phyloP scores from a whole-genome alignment of 257 asterid genomes.

The Euphrasia confusa region DNA sequence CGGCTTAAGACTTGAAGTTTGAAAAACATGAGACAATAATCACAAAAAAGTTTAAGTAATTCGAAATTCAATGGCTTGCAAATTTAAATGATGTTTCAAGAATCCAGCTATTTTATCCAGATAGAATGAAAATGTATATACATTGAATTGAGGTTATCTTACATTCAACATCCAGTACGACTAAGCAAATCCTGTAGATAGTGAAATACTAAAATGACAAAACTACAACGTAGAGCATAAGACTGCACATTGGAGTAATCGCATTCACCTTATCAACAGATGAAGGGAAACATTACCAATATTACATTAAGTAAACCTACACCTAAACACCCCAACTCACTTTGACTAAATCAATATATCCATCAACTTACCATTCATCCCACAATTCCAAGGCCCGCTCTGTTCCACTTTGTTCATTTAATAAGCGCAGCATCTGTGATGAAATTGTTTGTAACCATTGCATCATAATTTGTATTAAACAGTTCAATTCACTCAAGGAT shows the following conservation, averaged over 20 bases:
- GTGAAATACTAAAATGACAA: slow-evolving; percentile 15
- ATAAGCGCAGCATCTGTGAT: slow-evolving; percentile 65
- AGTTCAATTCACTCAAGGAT: slow-evolving; percentile 24
- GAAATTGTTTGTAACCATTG: slow-evolving; percentile 18
- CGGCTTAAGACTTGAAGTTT: slow-evolving; percentile 5
- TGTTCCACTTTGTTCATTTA: slow-evolving; percentile 82
- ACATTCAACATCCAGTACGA: slow-evolving; percentile 11
- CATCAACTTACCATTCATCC: slow-evolving; percentile 75
- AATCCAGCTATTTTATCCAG: slow-evolving; percentile 14
- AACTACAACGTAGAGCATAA: slow-evolving; percentile 21
- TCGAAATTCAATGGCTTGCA: neutral
- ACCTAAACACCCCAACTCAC: slow-evolving; percentile 14
- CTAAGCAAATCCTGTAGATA: slow-evolving; percentile 12
- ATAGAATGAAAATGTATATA: slow-evolving; percentile 12
- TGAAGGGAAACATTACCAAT: neutral
- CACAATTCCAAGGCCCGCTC: slow-evolving; percentile 67
- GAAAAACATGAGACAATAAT: neutral
- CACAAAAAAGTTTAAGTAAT: neutral
- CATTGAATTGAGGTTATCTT: slow-evolving; percentile 18
- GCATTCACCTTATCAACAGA: slow-evolving; percentile 3
- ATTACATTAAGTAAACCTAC: slow-evolving; percentile 11
- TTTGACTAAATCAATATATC: slow-evolving; percentile 10
- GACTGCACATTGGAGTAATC: slow-evolving; percentile 14
- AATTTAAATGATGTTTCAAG: slow-evolving; percentile 8
- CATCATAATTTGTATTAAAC: slow-evolving; percentile 20